phyloP scores from a whole-genome alignment of 2,329 filamentous ascomycete genomes.

The Trichoderma sp. region DNA sequence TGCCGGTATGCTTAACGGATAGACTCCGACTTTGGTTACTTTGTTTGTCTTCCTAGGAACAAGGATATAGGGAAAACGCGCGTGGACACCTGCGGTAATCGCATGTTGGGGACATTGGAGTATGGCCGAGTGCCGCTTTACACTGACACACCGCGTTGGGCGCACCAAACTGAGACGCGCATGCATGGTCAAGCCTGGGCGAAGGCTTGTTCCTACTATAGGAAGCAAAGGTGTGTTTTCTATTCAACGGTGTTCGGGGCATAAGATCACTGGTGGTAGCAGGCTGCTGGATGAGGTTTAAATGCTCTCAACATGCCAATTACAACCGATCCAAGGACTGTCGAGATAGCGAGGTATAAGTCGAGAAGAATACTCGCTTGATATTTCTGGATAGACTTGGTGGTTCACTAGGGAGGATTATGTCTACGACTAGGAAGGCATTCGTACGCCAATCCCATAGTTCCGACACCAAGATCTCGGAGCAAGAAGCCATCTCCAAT shows the following conservation, averaged over 20 bases:
- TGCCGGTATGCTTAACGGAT: conserved; percentile 4
- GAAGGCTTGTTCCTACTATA: background rate
- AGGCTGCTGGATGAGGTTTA: background rate
- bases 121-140: background rate
- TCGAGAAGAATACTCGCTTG: no score
- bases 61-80: background rate
- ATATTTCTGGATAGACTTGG: no score
- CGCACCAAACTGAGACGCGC: conserved; percentile 14
- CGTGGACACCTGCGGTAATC: background rate
- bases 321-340: no score
- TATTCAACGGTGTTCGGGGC: no score
- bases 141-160: background rate
- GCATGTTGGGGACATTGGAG: background rate
- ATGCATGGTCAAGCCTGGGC: background rate
- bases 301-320: background rate
- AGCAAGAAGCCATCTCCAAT: background rate
- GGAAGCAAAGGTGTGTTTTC: background rate
- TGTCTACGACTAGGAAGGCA: no score
- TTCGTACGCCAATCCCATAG: background rate
- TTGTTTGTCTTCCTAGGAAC: background rate
- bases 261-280: background rate
- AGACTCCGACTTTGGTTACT: background rate
- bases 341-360: no score
- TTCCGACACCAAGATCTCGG: background rate
- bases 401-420: no score